Evolutionary conservation across 805 yeast genomes (phyloP).

Genomic region (Ogataea minuta): DNA sequence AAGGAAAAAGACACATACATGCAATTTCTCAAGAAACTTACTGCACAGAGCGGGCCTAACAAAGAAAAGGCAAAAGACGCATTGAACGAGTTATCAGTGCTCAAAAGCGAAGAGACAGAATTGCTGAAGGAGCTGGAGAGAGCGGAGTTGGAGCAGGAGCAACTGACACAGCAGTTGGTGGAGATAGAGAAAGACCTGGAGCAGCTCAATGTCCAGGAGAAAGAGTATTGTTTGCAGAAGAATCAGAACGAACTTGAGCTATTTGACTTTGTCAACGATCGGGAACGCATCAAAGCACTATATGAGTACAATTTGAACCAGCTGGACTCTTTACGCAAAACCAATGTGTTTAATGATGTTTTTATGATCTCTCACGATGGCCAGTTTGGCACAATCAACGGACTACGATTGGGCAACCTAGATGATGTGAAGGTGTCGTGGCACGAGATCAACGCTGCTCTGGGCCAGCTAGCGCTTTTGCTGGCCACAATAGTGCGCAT

Average conservation of each 20-base stretch:
- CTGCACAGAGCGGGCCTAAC: conserved; percentile 49
- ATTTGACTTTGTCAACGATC: conserved; percentile 47
- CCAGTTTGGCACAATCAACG: conserved; percentile 83
- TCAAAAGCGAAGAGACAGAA: conserved; percentile 40
- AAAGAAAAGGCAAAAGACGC: conserved; percentile 44
- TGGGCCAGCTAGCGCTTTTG: conserved; percentile 78
- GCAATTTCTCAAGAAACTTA: conserved; percentile 67
- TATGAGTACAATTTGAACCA: conserved; percentile 62
- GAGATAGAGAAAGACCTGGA: conserved; percentile 40
- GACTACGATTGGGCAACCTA: conserved; percentile 72
- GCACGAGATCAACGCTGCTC: conserved; percentile 88
- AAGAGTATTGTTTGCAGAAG: conserved; percentile 43
- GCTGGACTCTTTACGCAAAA: conserved; percentile 65
- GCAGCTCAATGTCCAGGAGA: conserved; percentile 43
- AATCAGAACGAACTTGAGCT: conserved; percentile 59
- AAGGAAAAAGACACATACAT: conserved; percentile 78
- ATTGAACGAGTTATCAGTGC: conserved; percentile 42
- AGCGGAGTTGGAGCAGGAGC: conserved; percentile 42
- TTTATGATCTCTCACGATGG: conserved; percentile 85
- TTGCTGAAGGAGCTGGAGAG: conserved; percentile 39
- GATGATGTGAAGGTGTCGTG: conserved; percentile 67
- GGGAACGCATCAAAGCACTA: conserved; percentile 61
- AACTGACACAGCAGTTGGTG: conserved; percentile 48
- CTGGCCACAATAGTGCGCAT: conserved; percentile 61
- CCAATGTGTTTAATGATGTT: conserved; percentile 80